Evolutionary conservation across 495 filamentous ascomycete genomes (phyloP).

Genomic region (Cercophora scortea): DNA sequence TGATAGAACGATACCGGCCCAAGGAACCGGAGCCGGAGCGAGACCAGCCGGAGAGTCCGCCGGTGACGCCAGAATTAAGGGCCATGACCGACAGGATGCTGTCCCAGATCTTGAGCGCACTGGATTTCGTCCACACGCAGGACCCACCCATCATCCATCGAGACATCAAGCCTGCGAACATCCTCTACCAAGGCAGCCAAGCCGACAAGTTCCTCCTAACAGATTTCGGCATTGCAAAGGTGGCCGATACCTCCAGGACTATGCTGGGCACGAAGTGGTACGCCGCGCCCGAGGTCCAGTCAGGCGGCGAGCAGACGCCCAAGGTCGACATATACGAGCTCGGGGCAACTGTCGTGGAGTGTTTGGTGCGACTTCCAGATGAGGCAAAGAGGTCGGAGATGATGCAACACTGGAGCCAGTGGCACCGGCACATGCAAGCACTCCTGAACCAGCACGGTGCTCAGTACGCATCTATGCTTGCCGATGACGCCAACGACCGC

Average conservation of each 20-base stretch:
- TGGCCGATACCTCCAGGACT: slow-evolving; percentile 12
- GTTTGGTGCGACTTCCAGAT: slow-evolving; percentile 4
- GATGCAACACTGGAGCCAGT: background rate
- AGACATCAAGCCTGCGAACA: slow-evolving; percentile 11
- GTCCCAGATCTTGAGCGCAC: slow-evolving; percentile 10
- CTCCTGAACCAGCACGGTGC: background rate
- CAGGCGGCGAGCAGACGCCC: slow-evolving; percentile 5
- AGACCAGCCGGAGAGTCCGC: too few relatives aligned
- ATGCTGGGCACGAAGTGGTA: slow-evolving; percentile 8
- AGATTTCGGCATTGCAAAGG: slow-evolving; percentile 15
- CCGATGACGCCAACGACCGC: background rate
- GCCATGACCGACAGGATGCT: slow-evolving; percentile 10
- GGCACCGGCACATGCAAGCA: background rate
- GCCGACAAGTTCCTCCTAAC: slow-evolving; percentile 13
- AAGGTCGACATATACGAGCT: slow-evolving; percentile 9
- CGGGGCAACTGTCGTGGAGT: slow-evolving; percentile 8
- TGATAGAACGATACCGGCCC: background rate
- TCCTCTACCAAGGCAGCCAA: slow-evolving; percentile 5
- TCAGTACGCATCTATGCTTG: background rate
- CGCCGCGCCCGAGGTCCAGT: slow-evolving; percentile 4
- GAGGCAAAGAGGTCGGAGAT: background rate
- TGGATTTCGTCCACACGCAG: slow-evolving; percentile 11
- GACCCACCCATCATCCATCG: slow-evolving; percentile 16
- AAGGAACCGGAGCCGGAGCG: background rate
- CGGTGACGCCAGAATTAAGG: background rate